Conservation (phyloP, 371 early-diverging fungal species). For the Funneliformis caledonium region DNA sequence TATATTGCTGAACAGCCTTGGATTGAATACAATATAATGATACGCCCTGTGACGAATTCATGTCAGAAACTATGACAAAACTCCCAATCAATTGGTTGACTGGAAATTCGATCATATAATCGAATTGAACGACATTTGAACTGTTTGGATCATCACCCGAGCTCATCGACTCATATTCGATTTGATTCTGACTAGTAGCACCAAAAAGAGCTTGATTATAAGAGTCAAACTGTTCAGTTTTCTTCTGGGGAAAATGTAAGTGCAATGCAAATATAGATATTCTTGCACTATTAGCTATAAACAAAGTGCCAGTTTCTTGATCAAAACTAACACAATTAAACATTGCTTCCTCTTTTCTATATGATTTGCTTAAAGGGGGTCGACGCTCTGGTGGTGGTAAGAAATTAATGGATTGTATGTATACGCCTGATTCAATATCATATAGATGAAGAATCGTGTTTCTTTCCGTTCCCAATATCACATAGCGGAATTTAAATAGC, state of each 20-base stretch:
- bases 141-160: conserved; percentile 19
- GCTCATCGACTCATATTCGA: conserved; percentile 41
- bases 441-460: conserved; percentile 34
- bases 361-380: background rate
- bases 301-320: background rate
- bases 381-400: conserved; percentile 36
- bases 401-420: conserved; percentile 32
- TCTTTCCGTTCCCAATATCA: conserved; percentile 33
- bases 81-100: conserved; percentile 50
- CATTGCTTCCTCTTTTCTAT: conserved; percentile 31
- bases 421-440: conserved; percentile 8
- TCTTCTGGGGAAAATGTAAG: conserved; percentile 4
- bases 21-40: conserved; percentile 52
- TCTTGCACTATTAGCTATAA: conserved; percentile 35
- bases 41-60: conserved; percentile 47
- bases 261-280: conserved; percentile 40
- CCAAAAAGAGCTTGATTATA: background rate
- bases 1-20: conserved; percentile 51
- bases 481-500: conserved; percentile 13
- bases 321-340: conserved; percentile 38
- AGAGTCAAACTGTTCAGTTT: conserved; percentile 16
- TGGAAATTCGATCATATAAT: conserved; percentile 53
- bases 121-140: conserved; percentile 44
- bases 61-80: conserved; percentile 50
- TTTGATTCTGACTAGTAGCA: conserved; percentile 40